Conservation (phyloP, 2,329 filamentous ascomycete genomes). For the Trichoderma sp. region DNA sequence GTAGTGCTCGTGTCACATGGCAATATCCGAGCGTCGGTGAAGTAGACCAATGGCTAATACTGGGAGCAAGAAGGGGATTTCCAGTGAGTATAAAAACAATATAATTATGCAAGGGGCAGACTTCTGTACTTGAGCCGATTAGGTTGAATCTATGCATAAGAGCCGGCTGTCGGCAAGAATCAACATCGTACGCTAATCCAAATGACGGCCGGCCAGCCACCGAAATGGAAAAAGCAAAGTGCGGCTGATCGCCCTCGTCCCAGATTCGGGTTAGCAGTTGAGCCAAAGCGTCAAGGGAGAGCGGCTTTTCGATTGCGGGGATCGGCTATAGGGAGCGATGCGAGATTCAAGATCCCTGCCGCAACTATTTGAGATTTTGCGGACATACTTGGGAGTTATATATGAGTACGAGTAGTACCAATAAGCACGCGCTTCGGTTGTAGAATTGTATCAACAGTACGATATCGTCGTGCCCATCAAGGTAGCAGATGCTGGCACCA, state of each 20-base stretch:
- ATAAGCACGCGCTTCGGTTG: background rate
- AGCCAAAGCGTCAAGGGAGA: slow-evolving; percentile 8
- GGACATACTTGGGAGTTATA: background rate
- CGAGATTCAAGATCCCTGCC: background rate
- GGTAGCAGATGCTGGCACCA: background rate
- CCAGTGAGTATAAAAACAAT: background rate
- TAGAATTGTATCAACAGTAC: background rate
- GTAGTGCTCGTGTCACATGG: background rate
- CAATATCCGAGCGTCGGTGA: background rate
- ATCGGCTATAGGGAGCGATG: slow-evolving; percentile 9
- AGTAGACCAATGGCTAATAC: too few relatives aligned
- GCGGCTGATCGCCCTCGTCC: background rate
- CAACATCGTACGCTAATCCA: background rate
- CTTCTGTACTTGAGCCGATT: background rate
- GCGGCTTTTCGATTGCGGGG: slow-evolving; percentile 2
- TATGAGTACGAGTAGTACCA: background rate
- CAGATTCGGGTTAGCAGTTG: background rate
- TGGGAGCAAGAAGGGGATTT: background rate
- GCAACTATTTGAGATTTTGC: background rate
- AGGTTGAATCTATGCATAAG: background rate
- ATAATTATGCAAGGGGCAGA: background rate
- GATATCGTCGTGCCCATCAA: background rate
- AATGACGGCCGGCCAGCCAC: background rate
- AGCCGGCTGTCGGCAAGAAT: background rate
- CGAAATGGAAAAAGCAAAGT: background rate